Evolutionary conservation across 148 eudicot species (phyloP).

Genomic region (Silene latifolia): DNA sequence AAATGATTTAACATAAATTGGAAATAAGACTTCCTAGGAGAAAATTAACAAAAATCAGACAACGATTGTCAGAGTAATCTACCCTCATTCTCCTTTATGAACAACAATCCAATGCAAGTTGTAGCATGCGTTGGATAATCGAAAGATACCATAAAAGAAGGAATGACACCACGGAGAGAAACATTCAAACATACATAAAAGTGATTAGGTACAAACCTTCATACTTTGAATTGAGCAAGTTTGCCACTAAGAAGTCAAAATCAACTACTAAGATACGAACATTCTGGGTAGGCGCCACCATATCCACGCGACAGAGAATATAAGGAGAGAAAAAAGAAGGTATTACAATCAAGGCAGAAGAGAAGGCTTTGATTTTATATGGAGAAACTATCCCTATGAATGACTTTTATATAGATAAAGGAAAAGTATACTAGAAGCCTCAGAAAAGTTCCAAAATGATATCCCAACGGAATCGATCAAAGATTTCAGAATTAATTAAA

Average conservation of each 20-base stretch:
- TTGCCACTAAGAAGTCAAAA: neutral
- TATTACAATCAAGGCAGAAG: neutral
- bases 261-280: too few relatives aligned
- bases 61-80: neutral
- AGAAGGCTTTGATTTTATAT: neutral
- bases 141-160: neutral
- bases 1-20: too few relatives aligned
- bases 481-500: neutral
- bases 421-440: neutral
- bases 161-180: too few relatives aligned
- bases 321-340: neutral
- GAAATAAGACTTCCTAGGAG: too few relatives aligned
- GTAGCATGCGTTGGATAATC: neutral
- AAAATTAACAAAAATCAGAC: neutral
- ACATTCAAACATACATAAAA: neutral
- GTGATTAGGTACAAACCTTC: constrained; percentile 14
- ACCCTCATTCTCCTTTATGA: neutral
- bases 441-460: neutral
- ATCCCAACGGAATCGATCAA: neutral
- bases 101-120: neutral
- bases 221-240: constrained; percentile 5
- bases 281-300: too few relatives aligned
- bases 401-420: constrained; percentile 1
- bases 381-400: neutral
- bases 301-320: too few relatives aligned